Conservation (phyloP, 306 rosid species). For the Cicer cuneatum region DNA sequence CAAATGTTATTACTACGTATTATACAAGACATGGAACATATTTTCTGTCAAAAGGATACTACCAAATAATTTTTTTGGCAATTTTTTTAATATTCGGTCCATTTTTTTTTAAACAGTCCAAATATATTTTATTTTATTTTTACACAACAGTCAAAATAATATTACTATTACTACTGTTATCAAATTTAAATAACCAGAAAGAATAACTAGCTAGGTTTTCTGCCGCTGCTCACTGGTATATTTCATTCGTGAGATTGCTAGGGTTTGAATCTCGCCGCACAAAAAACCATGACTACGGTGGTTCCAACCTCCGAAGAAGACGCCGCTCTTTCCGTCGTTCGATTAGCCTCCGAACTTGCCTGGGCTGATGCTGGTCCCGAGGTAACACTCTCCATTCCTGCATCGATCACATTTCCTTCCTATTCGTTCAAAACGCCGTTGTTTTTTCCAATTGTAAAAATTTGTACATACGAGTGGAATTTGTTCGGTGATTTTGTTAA, state of each 20-base stretch:
- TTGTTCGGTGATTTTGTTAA: neutral
- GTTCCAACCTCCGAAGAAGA: conserved; percentile 92
- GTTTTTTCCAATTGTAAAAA: neutral
- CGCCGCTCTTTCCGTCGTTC: conserved; percentile 77
- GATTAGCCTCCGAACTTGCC: conserved; percentile 84
- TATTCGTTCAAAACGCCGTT: neutral
- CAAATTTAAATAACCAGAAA: conserved; percentile 3
- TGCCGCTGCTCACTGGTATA: neutral
- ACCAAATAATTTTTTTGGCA: too few relatives aligned
- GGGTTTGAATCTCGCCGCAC: conserved; percentile 48
- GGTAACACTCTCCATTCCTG: conserved; percentile 48
- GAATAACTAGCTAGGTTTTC: conserved; percentile 42
- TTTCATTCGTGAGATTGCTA: conserved; percentile 21
- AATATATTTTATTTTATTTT: neutral
- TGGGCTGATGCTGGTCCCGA: conserved; percentile 96
- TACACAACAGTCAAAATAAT: neutral
- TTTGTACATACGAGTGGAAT: too few relatives aligned
- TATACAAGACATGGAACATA: too few relatives aligned
- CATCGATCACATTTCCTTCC: neutral
- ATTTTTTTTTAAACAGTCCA: neutral
- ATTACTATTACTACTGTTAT: neutral
- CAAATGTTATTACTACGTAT: too few relatives aligned
- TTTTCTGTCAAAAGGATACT: too few relatives aligned
- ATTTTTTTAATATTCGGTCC: too few relatives aligned
- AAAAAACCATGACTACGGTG: conserved; percentile 78